Conservation (phyloP, 2,329 filamentous ascomycete species). For the Didymella keratinophila region DNA sequence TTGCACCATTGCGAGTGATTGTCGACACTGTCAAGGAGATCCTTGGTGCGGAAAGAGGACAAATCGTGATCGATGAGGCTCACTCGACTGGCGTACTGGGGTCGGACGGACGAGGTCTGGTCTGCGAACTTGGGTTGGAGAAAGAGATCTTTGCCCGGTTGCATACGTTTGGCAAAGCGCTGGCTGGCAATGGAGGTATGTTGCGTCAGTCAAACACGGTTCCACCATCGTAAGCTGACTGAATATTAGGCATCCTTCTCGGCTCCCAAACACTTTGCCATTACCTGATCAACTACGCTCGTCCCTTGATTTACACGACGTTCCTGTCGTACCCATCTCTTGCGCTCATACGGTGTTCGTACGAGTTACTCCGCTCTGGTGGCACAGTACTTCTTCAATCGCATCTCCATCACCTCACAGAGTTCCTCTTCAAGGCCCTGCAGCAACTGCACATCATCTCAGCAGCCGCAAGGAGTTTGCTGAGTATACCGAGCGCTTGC, state of each 20-base stretch:
- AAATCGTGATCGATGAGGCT: constrained; percentile 73
- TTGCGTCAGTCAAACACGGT: not conserved
- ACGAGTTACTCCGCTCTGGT: constrained; percentile 35
- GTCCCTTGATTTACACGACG: constrained; percentile 54
- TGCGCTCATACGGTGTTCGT: constrained; percentile 50
- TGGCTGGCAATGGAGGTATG: constrained; percentile 74
- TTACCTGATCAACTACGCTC: constrained; percentile 51
- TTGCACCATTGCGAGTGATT: constrained; percentile 69
- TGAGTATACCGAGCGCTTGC: constrained; percentile 38
- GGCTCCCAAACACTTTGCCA: constrained; percentile 40
- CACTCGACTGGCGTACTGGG: constrained; percentile 71
- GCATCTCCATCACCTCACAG: constrained; percentile 36
- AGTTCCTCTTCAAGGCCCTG: constrained; percentile 32
- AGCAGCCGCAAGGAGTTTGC: constrained; percentile 13
- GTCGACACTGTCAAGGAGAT: constrained; percentile 64
- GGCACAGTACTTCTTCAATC: constrained; percentile 32
- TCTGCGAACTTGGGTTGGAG: constrained; percentile 62
- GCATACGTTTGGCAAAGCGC: constrained; percentile 72
- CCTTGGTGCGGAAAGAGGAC: constrained; percentile 65
- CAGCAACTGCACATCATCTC: constrained; percentile 22
- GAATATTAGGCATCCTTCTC: constrained; percentile 40
- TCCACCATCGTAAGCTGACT: not conserved
- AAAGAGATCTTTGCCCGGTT: constrained; percentile 64
- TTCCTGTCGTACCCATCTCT: constrained; percentile 54
- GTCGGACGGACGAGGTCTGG: constrained; percentile 63